Base-by-base conservation (phyloP, 495 filamentous ascomycete genomes). In the Terfezia boudieri region DNA sequence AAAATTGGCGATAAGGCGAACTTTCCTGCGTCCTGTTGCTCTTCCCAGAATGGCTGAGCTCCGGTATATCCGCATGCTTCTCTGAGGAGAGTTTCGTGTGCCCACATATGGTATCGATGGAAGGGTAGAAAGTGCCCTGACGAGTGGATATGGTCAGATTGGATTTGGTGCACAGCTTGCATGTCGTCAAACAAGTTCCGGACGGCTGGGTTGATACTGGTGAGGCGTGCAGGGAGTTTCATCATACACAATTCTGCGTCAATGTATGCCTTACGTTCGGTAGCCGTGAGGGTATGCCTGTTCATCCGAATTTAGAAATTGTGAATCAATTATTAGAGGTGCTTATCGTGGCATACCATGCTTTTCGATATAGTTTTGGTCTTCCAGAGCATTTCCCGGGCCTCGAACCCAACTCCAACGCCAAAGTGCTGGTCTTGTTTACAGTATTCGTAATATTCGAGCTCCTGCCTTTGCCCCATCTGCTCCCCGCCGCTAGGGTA, bases 171-270 rank as follows among this genome's bases (percentile, higher is more conserved):
- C 7, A 55, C 56, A 1, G 55, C 61, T 11, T 59, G 35, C 11
- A 75, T 58, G 49, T 74, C 71, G 55, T 75, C 73, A 59, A 68
- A 75, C n/a, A 17, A 22, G 7, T 12, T 20, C 23, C 23, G n/a
- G 49, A 32, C 23, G 26, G 14, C 4, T 3, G 51, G 36, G n/a
- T 22, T 12, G 32, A 41, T 7, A 14, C 14, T 32, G 51, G 51
- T 38, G 22, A 53, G 22, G 26, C 26, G 50, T 8, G 22, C 36
- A 2, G 51, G 51, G 26, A 41, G n/a, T 53, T 37, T 35, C 0
- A 53, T 37, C 32, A 53, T 20, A 35, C 51, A 53, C 11, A 53
- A 6, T 37, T 53, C 51, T 20, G 6, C 52, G 10, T 55, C 36
- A 49, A 32, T 23, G 48, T 56, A 14, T 2, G 37, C 52, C 37